Evolutionary conservation across 2,329 filamentous ascomycete genomes (phyloP), one percentile per base, ranked within the genome.

Genomic region (Aspergillus luchuensis): DNA sequence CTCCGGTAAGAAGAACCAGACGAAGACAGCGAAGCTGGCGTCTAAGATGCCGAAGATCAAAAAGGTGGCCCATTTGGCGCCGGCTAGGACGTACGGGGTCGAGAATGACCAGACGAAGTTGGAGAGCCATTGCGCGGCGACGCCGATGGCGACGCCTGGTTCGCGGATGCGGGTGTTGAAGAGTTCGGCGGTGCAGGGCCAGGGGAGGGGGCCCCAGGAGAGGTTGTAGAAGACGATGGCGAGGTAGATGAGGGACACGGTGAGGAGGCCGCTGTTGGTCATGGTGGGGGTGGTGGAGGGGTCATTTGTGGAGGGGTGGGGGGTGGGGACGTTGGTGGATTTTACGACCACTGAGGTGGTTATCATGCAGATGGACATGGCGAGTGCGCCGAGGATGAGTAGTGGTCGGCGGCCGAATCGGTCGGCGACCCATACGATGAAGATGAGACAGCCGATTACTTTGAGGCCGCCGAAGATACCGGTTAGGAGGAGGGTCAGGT

Each of bases 401-500:
- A 85, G 78, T 2, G 73, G 80, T 10, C 83, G 79, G 6, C 84
- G 80, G 23, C 84, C 84, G 51, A 84, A 76, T 2, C 75, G 77
- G 59, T 85, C 83, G 0, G 82, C 80, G 43, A 85, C 74, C 60
- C 82, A 81, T n/a, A 84, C 61, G n/a, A 85, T 80, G 56, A 85
- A 85, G 17, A 78, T 58, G 0, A 78, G 72, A 58, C 82, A 85
- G 10, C 81, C 80, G 4, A 76, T 67, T 13, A 85, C 82, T 65
- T 85, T 85, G 60, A 85, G 74, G 2, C 79, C 80, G 11, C 82
- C 83, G 63, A 85, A 85, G 57, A 85, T 81, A 3, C 80, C 82
- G 0, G 81, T 84, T 7, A 85, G 67, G 0, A 85, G 69, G 5
- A 85, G 74, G 47, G 78, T 77, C 38, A 85, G 74, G 49, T 76